These are phyloP conservation scores for Eucalyptus leucophloia DNA, from an alignment of 345 rosid species.

Conservation along the genomic window DNA sequence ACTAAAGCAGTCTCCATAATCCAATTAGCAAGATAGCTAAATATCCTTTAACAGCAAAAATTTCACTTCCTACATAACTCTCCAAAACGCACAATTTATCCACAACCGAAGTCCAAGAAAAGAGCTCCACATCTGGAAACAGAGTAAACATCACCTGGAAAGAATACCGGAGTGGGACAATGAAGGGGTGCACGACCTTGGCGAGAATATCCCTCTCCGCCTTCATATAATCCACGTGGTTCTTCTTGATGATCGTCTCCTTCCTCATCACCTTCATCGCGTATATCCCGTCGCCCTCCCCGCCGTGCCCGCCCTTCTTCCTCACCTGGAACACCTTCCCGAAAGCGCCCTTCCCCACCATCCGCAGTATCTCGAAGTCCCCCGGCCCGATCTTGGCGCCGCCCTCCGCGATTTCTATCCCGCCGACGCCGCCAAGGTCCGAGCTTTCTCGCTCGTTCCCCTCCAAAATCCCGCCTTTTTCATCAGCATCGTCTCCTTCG, in stretches of 20 bases:
- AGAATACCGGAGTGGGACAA: slow-evolving; percentile 67
- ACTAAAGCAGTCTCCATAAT: not conserved
- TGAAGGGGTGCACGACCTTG: slow-evolving; percentile 54
- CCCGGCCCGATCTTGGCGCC: slow-evolving; percentile 27
- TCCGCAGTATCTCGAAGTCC: slow-evolving; percentile 58
- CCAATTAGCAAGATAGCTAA: not conserved
- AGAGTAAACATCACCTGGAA: slow-evolving; percentile 38
- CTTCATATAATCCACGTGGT: slow-evolving; percentile 69
- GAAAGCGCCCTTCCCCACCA: slow-evolving; percentile 61
- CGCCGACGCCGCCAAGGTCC: not conserved
- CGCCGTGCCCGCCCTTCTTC: slow-evolving; percentile 9
- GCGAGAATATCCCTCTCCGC: slow-evolving; percentile 72
- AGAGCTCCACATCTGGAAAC: not conserved
- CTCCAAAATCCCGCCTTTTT: not conserved
- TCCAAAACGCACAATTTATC: not conserved
- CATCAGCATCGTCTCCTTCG: not conserved
- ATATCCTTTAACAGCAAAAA: not conserved
- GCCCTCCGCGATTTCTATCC: not conserved
- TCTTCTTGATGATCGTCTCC: slow-evolving; percentile 48
- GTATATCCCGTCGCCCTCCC: slow-evolving; percentile 49
- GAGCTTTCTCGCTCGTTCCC: not conserved
- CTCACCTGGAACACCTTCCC: slow-evolving; percentile 67
- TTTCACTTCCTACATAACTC: not conserved
- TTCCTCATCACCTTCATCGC: slow-evolving; percentile 82
- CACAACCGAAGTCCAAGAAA: not conserved